Base-by-base conservation (phyloP, 257 asterid species). In the Solanum appendiculatum region DNA sequence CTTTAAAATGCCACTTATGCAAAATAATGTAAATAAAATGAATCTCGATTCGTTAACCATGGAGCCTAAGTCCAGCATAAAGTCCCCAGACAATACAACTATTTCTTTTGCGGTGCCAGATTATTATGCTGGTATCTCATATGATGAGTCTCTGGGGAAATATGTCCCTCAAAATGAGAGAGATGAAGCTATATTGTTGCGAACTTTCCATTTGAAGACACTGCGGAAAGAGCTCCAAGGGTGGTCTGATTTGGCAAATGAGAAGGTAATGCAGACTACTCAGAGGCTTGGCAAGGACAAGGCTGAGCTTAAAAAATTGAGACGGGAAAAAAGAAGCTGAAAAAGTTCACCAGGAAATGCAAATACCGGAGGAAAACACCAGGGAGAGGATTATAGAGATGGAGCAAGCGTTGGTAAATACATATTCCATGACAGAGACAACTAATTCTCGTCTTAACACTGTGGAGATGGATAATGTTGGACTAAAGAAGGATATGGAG, bases 211-310 rank as follows among this genome's bases (percentile, higher is more conserved):
- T 54, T 54, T 54, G 25, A 54, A 18, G n/a, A 54, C 11, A 54
- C 5, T 20, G 11, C 63, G 7, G 2, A 54, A 54, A 54, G 8
- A 18, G 5, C 63, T 54, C 63, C n/a, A 54, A 54, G 2, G 11
- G 23, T 20, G n/a, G 4, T 2, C 5, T 18, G 8, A 3, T 18
- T 54, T 9, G 63, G 95, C 93, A 3, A 93, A 87, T 14, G 93
- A 93, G 89, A 95, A 93, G 91, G 90, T 96, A 51, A 94, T 90
- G 98, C 93, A 94, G 89, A 94, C 93, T 58, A 92, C 96, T 74
- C 87, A 88, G 63, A 92, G 91, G 90, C 95, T 95, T 20, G 89
- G 89, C 33, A 93, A 91, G 90, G 95, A 93, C 73, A 87, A 90
- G 90, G 85, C 34, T 3, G 98, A 94, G 90, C 74, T 95, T 93